Percentiles rank a stretch among this genome's conserved stretches.
Evolutionary conservation across 768 basidiomycete genomes (phyloP).

Genomic region (Auriscalpium microsporum): DNA sequence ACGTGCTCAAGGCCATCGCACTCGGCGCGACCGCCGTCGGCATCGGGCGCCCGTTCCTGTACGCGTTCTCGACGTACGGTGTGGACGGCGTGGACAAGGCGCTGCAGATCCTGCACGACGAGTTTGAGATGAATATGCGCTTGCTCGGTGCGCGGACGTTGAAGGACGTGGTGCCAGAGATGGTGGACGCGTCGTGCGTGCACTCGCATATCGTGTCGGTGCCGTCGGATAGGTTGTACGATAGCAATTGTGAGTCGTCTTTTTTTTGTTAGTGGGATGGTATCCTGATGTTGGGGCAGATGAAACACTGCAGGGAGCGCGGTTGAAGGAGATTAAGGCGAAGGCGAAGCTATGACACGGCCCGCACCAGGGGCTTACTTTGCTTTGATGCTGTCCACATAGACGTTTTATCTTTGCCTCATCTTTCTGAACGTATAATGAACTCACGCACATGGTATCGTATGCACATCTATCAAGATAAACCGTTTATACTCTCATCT

Average conservation of each 20-base stretch:
- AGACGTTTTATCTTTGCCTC: too few relatives aligned
- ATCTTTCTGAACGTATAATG: too few relatives aligned
- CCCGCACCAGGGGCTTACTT: too few relatives aligned
- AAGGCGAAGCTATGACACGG: slow-evolving; percentile 29
- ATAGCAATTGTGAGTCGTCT: slow-evolving; percentile 66
- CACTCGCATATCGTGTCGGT: slow-evolving; percentile 56
- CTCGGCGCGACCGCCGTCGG: slow-evolving; percentile 89
- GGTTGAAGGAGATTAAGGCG: slow-evolving; percentile 25
- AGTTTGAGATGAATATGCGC: slow-evolving; percentile 98
- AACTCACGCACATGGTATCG: too few relatives aligned
- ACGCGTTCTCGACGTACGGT: slow-evolving; percentile 86
- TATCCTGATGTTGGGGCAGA: slow-evolving; percentile 21
- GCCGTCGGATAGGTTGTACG: slow-evolving; percentile 68
- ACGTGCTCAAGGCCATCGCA: slow-evolving; percentile 82
- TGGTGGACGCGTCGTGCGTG: slow-evolving; percentile 82
- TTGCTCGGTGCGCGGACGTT: slow-evolving; percentile 79
- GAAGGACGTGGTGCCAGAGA: slow-evolving; percentile 71
- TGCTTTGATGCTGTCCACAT: too few relatives aligned
- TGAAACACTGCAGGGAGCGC: slow-evolving; percentile 35
- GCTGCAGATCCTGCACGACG: slow-evolving; percentile 79
- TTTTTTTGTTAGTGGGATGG: neutral
- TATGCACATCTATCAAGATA: too few relatives aligned
- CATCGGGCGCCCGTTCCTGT: slow-evolving; percentile 79
- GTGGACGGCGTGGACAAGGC: slow-evolving; percentile 79
- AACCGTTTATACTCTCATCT: too few relatives aligned